phyloP scores from a whole-genome alignment of 1,284 basidiomycete genomes.

The Veloboletus limbatus region DNA sequence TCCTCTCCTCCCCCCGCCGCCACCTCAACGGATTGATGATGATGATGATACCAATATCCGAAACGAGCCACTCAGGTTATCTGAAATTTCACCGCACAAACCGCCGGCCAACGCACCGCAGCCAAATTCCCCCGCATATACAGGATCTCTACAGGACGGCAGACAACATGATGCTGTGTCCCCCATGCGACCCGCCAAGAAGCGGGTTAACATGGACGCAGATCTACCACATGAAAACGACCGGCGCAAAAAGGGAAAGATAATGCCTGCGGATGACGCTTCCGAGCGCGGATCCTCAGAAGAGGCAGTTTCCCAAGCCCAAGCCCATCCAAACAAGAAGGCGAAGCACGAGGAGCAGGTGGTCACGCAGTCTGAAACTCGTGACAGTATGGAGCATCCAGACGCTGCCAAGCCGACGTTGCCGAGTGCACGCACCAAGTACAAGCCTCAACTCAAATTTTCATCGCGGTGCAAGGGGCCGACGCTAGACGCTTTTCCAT shows the following conservation, averaged over 20 bases:
- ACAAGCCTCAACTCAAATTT: slow-evolving; percentile 19
- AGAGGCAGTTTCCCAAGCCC: slow-evolving; percentile 16
- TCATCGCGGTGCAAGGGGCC: slow-evolving; percentile 18
- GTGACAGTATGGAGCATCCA: no score
- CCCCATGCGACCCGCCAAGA: slow-evolving; percentile 34
- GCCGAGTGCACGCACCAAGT: slow-evolving; percentile 31
- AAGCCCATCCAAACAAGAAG: no score
- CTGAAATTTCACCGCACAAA: slow-evolving; percentile 51
- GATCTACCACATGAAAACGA: slow-evolving; percentile 20
- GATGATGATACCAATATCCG: slow-evolving; percentile 11
- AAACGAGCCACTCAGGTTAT: slow-evolving; percentile 40
- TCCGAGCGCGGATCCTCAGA: slow-evolving; percentile 19
- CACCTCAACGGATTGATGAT: slow-evolving; percentile 3
- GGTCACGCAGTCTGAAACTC: slow-evolving; percentile 13
- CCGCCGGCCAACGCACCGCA: slow-evolving; percentile 7
- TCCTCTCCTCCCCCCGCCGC: background rate
- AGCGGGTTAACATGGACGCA: slow-evolving; percentile 28
- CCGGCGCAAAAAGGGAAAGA: slow-evolving; percentile 33
- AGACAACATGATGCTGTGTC: slow-evolving; percentile 18
- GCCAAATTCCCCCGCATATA: slow-evolving; percentile 6
- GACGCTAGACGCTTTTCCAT: slow-evolving; percentile 18
- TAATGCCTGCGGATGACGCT: slow-evolving; percentile 5
- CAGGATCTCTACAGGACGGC: slow-evolving; percentile 21
- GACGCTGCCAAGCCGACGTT: slow-evolving; percentile 17
- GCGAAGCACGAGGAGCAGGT: no score